Conservation (phyloP, 2,329 filamentous ascomycete species). For the Microsporum ferrugineum region DNA sequence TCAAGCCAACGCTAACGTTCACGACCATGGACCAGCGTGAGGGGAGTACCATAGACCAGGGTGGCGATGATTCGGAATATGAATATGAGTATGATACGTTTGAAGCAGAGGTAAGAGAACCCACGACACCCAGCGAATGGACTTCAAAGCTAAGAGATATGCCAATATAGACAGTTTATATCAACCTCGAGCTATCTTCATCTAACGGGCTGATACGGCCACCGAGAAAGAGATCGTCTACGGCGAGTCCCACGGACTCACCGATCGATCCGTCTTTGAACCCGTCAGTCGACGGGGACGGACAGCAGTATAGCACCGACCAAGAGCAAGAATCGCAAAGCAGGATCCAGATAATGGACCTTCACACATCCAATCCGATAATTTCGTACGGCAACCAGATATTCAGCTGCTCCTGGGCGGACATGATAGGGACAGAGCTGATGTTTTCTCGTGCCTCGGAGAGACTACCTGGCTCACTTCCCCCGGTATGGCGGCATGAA, state of each 20-base stretch:
- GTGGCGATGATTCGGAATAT: slow-evolving; percentile 39
- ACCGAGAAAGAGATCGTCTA: slow-evolving; percentile 19
- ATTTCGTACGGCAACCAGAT: slow-evolving; percentile 68
- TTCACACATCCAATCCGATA: slow-evolving; percentile 65
- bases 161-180: slow-evolving; percentile 41
- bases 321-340: slow-evolving; percentile 19
- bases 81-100: slow-evolving; percentile 50
- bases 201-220: slow-evolving; percentile 29
- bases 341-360: slow-evolving; percentile 66
- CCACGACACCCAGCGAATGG: neutral
- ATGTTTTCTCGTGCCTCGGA: slow-evolving; percentile 49
- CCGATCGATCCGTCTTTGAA: slow-evolving; percentile 12
- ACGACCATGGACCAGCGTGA: neutral
- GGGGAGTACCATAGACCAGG: neutral
- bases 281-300: slow-evolving; percentile 9
- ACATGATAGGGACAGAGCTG: slow-evolving; percentile 73
- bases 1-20: neutral
- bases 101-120: slow-evolving; percentile 39
- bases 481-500: slow-evolving; percentile 33
- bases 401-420: slow-evolving; percentile 70
- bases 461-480: slow-evolving; percentile 34
- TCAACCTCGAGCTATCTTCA: slow-evolving; percentile 48
- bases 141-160: neutral
- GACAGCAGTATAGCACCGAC: slow-evolving; percentile 7
- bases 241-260: slow-evolving; percentile 3